Evolutionary conservation across 345 rosid genomes (phyloP), one percentile per base, ranked within the genome.

Genomic region (Euclidium syriacum): DNA sequence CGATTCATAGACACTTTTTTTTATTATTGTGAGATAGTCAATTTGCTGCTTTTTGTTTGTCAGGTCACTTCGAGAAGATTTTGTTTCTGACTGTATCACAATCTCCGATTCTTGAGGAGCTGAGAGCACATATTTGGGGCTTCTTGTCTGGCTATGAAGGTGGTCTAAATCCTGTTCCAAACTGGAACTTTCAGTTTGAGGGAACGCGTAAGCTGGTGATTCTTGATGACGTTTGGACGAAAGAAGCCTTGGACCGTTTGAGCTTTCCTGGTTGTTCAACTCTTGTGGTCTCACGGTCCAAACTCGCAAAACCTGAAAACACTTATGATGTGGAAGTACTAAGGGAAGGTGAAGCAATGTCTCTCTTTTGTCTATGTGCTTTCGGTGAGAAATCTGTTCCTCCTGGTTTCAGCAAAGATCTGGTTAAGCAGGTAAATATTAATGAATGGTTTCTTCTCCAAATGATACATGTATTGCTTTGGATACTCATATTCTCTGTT

Each of bases 141-240:
- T n/a, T n/a, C n/a, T n/a, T n/a, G n/a, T n/a, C n/a, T n/a, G n/a
- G n/a, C n/a, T n/a, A n/a, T 40, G 64, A 77, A 48, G 75, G 38
- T 4, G 77, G 49, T 10, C 64, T n/a, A 20, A 76, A 38, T 43
- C 22, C 56, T 25, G 24, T 2, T 42, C 77, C 84, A 14, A 17
- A 36, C 0, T 71, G 81, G 81, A 72, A 51, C 26, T 49, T 55
- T 8, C 80, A 68, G 2, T 67, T 55, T 32, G 72, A 64, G 16
- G 66, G 67, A 27, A 12, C 69, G 7, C 43, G 30, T 11, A 29
- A 44, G 58, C 56, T 87, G 61, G 76, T 87, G 11, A 83, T 87
- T 52, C 43, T 87, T 24, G 95, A 87, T 59, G 95, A 87, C 67
- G 91, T 87, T 24, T 87, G n/a, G n/a, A n/a, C n/a, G n/a, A n/a